Base-by-base conservation (phyloP, 1,284 basidiomycete genomes). In the Melampsora larici-populina region DNA sequence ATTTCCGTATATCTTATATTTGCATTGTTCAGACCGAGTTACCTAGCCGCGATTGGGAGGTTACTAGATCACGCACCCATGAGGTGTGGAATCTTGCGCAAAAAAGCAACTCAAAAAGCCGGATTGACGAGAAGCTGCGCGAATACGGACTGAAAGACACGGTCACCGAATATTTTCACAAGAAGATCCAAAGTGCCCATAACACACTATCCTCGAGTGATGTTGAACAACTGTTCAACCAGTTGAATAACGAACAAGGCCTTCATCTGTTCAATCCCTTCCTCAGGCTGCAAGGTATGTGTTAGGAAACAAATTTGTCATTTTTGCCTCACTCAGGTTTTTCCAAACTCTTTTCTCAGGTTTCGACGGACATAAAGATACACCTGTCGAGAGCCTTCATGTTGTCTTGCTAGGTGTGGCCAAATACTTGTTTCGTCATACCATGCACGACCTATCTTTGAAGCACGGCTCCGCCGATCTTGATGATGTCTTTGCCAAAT, bases 351-450 rank as follows among this genome's bases (percentile, higher is more conserved):
- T n/a, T 1, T 15, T n/a, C 24, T 29, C 43, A 85, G 84, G 79
- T 24, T 75, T 85, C 11, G 82, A 85, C 79, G 81, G 82, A 0
- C 81, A 84, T 71, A 43, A 58, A 13, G 84, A 86, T 72, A 84
- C 84, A 1, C 84, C 84, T 0, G 83, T 85, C 0, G 83, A 86
- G 78, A 82, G 85, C 7, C 80, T 86, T 1, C 85, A 85, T 80
- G 83, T 84, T 0, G 78, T 85, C 9, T 80, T 85, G 0, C 81
- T 85, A 0, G 85, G 85, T 0, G 81, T 85, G 49, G 81, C 85
- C 15, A 86, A 86, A 79, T 85, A 86, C 68, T 81, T 85, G 36
- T 86, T 85, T 84, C 79, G 82, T 0, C 84, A 86, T 78, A 81
- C 81, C 0, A 80, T 85, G 0, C 63, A 79, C 8, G 74, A 79